Conservation (phyloP, 306 rosid genomes). For the Castanea mollissima region DNA sequence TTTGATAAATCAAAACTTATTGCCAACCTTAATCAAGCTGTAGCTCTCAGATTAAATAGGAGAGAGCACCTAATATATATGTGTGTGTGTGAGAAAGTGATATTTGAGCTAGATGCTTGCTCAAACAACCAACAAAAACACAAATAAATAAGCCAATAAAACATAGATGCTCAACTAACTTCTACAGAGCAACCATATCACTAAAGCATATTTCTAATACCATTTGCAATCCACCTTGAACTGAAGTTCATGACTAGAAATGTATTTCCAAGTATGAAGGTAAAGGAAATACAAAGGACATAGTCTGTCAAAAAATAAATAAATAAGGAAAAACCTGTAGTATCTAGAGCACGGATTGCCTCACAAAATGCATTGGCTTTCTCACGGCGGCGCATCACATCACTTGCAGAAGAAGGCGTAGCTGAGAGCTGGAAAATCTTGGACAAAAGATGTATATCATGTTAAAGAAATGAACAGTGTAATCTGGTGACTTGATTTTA, state of each 20-base stretch:
- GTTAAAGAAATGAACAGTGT: constrained; percentile 60
- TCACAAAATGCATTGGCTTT: constrained; percentile 85
- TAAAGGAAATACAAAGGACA: background rate
- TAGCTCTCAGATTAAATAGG: background rate
- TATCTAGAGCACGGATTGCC: constrained; percentile 96
- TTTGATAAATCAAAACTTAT: background rate
- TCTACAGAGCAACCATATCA: background rate
- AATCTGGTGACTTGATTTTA: constrained; percentile 11
- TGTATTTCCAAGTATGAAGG: background rate
- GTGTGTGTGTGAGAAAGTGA: background rate
- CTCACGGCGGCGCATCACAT: constrained; percentile 64
- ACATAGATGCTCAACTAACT: background rate
- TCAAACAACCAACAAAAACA: background rate
- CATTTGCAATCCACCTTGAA: background rate
- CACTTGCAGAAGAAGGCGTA: constrained; percentile 46
- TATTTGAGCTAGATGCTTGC: background rate
- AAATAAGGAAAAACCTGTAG: constrained; percentile 60
- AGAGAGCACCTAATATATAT: too few relatives aligned
- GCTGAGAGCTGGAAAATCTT: constrained; percentile 87
- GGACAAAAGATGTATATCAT: constrained; percentile 76
- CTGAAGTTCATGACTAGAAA: constrained; percentile 2
- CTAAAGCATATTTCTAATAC: constrained; percentile 3
- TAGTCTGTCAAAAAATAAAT: background rate
- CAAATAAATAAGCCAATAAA: background rate
- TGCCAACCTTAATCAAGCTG: background rate